phyloP scores from a whole-genome alignment of 768 basidiomycete genomes.

The Termitomyces sp. region DNA sequence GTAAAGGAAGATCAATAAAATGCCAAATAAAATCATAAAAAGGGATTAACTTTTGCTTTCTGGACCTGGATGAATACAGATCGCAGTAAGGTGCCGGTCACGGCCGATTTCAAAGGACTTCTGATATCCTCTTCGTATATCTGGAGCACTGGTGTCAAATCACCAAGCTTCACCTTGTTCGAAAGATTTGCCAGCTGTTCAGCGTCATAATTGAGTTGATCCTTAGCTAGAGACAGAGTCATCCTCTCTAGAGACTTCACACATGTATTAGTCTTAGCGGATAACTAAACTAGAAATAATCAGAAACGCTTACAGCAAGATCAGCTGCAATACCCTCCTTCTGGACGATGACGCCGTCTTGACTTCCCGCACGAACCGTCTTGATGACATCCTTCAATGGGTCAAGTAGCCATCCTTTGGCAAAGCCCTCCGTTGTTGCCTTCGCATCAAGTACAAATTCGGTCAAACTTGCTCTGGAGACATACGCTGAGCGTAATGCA shows the following conservation, averaged over 20 bases:
- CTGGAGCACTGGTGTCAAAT: slow-evolving; percentile 81
- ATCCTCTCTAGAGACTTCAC: slow-evolving; percentile 87
- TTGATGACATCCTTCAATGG: slow-evolving; percentile 79
- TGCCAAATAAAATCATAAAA: neutral
- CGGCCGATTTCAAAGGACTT: slow-evolving; percentile 75
- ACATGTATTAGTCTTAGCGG: neutral
- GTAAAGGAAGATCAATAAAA: neutral
- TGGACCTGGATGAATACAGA: slow-evolving; percentile 91
- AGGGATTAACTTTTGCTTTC: slow-evolving; percentile 74
- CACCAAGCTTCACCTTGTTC: slow-evolving; percentile 66
- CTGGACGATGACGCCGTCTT: slow-evolving; percentile 70
- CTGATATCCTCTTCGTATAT: slow-evolving; percentile 93
- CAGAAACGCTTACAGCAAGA: slow-evolving; percentile 55
- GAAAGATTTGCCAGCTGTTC: slow-evolving; percentile 66
- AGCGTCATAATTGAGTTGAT: slow-evolving; percentile 66
- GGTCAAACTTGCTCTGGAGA: slow-evolving; percentile 54
- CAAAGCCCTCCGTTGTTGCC: slow-evolving; percentile 69
- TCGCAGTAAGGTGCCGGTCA: slow-evolving; percentile 78
- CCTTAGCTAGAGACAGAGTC: slow-evolving; percentile 80
- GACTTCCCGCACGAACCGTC: slow-evolving; percentile 81
- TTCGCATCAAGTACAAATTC: slow-evolving; percentile 56
- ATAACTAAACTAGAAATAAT: neutral
- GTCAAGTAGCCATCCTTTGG: slow-evolving; percentile 81
- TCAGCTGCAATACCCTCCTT: slow-evolving; percentile 84
- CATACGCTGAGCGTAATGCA: slow-evolving; percentile 45